Percentiles rank a stretch among this genome's conserved stretches.
Evolutionary conservation across 176 grass and related monocot genomes (phyloP).

Genomic region (Poa annua): DNA sequence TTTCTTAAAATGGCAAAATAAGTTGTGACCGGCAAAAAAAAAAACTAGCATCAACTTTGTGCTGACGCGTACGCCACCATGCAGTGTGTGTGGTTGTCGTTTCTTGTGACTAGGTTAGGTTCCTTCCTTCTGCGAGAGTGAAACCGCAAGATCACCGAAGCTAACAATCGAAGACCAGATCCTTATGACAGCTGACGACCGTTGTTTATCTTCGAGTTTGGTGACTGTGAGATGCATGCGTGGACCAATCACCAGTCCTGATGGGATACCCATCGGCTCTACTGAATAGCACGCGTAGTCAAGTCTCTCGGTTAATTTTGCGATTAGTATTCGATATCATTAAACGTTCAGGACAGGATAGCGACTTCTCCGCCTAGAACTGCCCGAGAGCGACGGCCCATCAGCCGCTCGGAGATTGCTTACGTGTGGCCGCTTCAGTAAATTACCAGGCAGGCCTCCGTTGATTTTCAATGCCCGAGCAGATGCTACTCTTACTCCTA

Average conservation of each 20-base stretch:
- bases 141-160: neutral
- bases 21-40: too few relatives aligned
- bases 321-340: conserved; percentile 5
- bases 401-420: neutral
- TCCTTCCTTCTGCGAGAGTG: neutral
- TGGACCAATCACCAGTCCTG: neutral
- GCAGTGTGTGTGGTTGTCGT: neutral
- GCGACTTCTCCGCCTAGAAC: neutral
- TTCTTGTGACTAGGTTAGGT: neutral
- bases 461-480: neutral
- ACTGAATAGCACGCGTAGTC: neutral
- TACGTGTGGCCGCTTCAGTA: neutral
- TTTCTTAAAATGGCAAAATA: too few relatives aligned
- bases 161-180: neutral
- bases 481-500: neutral
- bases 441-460: neutral
- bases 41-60: neutral
- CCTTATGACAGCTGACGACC: neutral
- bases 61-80: conserved; percentile 6
- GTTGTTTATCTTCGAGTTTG: conserved; percentile 5
- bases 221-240: neutral
- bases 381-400: conserved; percentile 12
- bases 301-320: neutral
- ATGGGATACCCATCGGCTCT: neutral
- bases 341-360: neutral